Evolutionary conservation across 2,329 filamentous ascomycete genomes (phyloP).

Genomic region (Hysterium pulicare): DNA sequence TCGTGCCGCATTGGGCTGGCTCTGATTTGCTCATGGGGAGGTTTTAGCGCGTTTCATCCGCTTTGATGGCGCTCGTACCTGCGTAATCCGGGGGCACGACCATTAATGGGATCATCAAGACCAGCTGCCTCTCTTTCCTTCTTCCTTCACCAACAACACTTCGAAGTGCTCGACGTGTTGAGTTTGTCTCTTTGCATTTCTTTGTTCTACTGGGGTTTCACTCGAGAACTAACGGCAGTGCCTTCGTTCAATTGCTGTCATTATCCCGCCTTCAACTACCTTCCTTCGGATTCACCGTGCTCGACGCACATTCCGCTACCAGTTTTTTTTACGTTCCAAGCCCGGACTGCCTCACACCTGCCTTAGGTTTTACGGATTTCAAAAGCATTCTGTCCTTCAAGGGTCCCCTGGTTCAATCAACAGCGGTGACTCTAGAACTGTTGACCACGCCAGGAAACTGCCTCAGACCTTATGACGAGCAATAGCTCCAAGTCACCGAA

Average conservation of each 20-base stretch:
- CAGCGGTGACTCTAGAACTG: constrained; percentile 11
- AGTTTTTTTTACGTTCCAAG: constrained; percentile 5
- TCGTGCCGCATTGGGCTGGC: not conserved
- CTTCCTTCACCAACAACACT: not conserved
- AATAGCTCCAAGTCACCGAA: not conserved
- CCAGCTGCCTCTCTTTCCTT: constrained; percentile 1
- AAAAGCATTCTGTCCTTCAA: too few species aligned
- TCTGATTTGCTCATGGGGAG: not conserved
- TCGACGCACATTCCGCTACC: constrained; percentile 30
- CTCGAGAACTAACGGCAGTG: constrained; percentile 24
- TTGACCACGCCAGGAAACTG: too few species aligned
- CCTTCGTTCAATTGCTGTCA: constrained; percentile 28
- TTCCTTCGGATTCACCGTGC: constrained; percentile 14
- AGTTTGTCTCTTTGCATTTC: constrained; percentile 4
- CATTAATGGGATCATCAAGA: not conserved
- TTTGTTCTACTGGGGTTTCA: constrained; percentile 15
- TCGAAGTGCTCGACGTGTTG: constrained; percentile 6
- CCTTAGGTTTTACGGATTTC: too few species aligned
- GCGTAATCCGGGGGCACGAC: not conserved
- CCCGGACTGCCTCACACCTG: not conserved
- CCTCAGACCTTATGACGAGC: too few species aligned
- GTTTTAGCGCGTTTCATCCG: not conserved
- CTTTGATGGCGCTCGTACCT: constrained; percentile 1
- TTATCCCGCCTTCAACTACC: constrained; percentile 14
- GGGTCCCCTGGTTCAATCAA: not conserved